Conservation (phyloP, 305 asterid species). For the Fraxinus velutina region DNA sequence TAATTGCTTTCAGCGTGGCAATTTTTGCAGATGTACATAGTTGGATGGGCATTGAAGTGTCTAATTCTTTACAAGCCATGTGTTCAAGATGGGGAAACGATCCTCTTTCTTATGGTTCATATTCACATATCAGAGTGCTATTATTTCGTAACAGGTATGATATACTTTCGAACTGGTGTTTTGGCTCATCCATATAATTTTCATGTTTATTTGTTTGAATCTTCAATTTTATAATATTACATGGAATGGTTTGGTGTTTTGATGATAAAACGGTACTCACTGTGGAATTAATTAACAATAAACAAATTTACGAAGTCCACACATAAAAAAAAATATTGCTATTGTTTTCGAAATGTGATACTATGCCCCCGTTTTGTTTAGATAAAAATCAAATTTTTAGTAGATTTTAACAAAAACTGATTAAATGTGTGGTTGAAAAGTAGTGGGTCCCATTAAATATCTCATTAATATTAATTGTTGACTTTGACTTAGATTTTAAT, state of each 20-base stretch:
- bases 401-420: not conserved
- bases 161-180: not conserved
- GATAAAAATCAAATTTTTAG: not conserved
- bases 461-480: not conserved
- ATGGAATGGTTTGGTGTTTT: not conserved
- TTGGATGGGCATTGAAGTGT: not conserved
- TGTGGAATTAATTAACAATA: not conserved
- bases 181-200: not conserved
- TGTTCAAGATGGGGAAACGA: not conserved
- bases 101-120: not conserved
- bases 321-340: not conserved
- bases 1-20: not conserved
- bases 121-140: not conserved
- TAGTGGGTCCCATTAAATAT: not conserved
- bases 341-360: not conserved
- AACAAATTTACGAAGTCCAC: not conserved
- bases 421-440: not conserved
- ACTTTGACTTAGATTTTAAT: not conserved
- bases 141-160: not conserved
- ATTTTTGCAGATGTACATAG: not conserved
- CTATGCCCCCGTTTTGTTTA: not conserved
- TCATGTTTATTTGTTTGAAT: not conserved
- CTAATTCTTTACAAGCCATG: not conserved
- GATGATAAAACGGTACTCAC: not conserved
- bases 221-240: not conserved